Evolutionary conservation across 1,284 basidiomycete species (phyloP).

Genomic region (Irpex rosettiformis): DNA sequence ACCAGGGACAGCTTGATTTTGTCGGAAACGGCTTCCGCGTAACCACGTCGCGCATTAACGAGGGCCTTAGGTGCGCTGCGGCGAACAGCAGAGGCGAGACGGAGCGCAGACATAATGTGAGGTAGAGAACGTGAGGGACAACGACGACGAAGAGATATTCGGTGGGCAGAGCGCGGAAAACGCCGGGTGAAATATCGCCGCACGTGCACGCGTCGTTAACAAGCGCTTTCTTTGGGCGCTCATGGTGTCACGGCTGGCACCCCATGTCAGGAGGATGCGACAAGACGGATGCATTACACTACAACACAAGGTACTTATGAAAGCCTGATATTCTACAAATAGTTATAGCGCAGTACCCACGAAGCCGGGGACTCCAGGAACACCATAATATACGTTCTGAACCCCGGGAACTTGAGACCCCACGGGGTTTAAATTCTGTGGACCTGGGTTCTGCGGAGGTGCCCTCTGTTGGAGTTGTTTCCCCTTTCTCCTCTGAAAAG

Average conservation of each 20-base stretch:
- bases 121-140: conserved; percentile 14
- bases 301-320: too few species aligned
- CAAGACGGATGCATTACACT: too few species aligned
- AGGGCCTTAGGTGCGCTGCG: conserved; percentile 56
- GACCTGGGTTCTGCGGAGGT: conserved; percentile 3
- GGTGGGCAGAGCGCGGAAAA: conserved; percentile 9
- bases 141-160: conserved; percentile 15
- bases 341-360: not conserved
- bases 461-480: conserved; percentile 2
- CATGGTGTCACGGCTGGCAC: too few species aligned
- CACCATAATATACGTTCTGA: not conserved
- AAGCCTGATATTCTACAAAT: too few species aligned
- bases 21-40: conserved; percentile 79
- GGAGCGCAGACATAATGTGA: conserved; percentile 66
- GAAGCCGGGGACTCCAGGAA: not conserved
- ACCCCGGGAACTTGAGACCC: not conserved
- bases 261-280: too few species aligned
- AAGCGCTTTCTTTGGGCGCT: not conserved
- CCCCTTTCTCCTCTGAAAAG: not conserved
- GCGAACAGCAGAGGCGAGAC: conserved; percentile 61
- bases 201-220: not conserved
- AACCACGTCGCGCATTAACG: conserved; percentile 66
- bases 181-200: conserved; percentile 13
- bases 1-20: conserved; percentile 90
- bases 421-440: not conserved